Evolutionary conservation across 805 yeast species (phyloP).

Genomic region (Kuraishia cidri): DNA sequence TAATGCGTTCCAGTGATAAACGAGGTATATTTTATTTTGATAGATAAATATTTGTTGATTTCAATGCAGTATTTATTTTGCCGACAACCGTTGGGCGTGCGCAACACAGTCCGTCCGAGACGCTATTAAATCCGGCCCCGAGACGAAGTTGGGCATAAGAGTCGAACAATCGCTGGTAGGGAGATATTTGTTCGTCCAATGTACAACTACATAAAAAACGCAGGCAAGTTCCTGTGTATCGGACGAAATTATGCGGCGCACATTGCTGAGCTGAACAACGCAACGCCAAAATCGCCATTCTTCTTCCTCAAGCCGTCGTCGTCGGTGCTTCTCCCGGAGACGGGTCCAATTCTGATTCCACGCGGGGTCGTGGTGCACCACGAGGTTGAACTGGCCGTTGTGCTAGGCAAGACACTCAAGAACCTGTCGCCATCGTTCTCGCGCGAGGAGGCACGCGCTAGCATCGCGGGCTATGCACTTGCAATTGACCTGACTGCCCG

Average conservation of each 20-base stretch:
- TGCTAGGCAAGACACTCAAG: conserved; percentile 55
- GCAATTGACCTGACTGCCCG: conserved; percentile 95
- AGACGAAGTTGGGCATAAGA: no score
- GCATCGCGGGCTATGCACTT: conserved; percentile 80
- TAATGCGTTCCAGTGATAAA: no score
- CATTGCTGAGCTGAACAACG: conserved; percentile 79
- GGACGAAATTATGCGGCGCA: conserved; percentile 98
- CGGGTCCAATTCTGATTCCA: conserved; percentile 80
- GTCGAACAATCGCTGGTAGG: no score
- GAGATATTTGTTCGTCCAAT: no score
- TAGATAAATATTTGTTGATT: no score
- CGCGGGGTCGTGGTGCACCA: conserved; percentile 76
- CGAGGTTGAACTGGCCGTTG: conserved; percentile 85
- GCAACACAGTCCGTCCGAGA: no score
- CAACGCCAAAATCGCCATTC: conserved; percentile 79
- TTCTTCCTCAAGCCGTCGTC: conserved; percentile 89
- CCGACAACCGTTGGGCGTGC: no score
- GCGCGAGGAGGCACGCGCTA: conserved; percentile 59
- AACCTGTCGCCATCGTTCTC: conserved; percentile 54
- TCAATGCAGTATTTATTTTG: no score
- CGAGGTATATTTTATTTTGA: no score
- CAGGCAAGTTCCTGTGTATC: conserved; percentile 82
- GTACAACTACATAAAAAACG: no score
- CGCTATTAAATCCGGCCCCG: no score
- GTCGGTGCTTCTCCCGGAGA: conserved; percentile 53